phyloP scores from a whole-genome alignment of 2,329 filamentous ascomycete genomes.

The Sporothrix humicola region DNA sequence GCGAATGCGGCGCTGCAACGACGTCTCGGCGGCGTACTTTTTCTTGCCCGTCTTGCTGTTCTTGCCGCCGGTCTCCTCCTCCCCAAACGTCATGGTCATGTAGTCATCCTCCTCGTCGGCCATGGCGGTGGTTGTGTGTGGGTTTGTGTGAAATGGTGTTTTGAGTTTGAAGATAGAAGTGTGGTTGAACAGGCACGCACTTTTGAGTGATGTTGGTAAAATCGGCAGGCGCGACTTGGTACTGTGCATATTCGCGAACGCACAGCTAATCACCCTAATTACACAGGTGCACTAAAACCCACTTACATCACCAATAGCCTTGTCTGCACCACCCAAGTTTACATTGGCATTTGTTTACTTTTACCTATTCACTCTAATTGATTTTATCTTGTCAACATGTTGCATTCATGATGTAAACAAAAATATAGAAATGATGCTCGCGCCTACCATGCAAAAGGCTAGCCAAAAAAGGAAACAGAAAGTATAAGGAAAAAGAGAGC shows the following conservation, averaged over 20 bases:
- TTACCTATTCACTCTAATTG: not conserved
- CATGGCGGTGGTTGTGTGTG: conserved; percentile 20
- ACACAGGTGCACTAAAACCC: not conserved
- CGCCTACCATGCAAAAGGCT: conserved; percentile 24
- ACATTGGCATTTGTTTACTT: not conserved
- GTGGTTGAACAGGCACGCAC: not conserved
- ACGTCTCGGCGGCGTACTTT: conserved; percentile 50
- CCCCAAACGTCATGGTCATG: conserved; percentile 91
- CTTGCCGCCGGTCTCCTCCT: conserved; percentile 52
- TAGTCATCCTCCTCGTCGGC: conserved; percentile 84
- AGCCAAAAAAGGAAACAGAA: not conserved
- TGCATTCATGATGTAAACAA: not conserved
- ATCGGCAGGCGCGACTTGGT: not conserved
- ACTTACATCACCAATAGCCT: not conserved
- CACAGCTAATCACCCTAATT: not conserved
- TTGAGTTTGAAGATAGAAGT: too few relatives aligned
- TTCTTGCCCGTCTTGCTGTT: conserved; percentile 21
- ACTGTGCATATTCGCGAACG: not conserved
- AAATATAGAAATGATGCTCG: not conserved
- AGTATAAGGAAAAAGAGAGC: not conserved
- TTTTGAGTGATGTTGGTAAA: not conserved
- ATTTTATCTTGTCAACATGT: not conserved
- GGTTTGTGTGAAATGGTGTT: not conserved
- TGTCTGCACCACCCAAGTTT: not conserved
- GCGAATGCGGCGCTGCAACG: conserved; percentile 59